Percentiles rank a stretch among this genome's conserved stretches.
Conservation (phyloP, 768 basidiomycete species). For the Pleurotus giganteus region DNA sequence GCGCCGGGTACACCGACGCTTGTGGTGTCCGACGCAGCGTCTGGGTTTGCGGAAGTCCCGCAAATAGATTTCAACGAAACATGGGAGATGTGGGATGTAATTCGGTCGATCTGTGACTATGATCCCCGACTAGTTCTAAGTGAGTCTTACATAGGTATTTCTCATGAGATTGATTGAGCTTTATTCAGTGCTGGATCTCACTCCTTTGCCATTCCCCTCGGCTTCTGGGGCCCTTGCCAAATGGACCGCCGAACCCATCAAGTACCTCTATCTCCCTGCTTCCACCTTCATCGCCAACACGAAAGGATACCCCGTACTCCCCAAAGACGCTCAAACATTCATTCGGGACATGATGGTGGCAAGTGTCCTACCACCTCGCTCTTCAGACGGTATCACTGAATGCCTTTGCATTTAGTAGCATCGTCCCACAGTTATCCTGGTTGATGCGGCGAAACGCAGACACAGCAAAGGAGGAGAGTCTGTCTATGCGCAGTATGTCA, state of each 20-base stretch:
- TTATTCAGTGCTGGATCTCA: constrained; percentile 81
- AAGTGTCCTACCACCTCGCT: constrained; percentile 23
- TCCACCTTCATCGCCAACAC: constrained; percentile 92
- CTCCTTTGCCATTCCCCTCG: constrained; percentile 75
- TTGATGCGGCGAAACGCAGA: constrained; percentile 58
- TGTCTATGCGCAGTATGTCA: constrained; percentile 89
- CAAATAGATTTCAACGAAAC: constrained; percentile 68
- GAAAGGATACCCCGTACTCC: constrained; percentile 95
- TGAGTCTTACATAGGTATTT: constrained; percentile 31
- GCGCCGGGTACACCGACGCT: constrained; percentile 31
- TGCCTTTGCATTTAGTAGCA: constrained; percentile 50
- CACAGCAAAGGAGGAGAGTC: constrained; percentile 81
- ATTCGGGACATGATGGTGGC: constrained; percentile 88
- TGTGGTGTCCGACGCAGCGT: constrained; percentile 31
- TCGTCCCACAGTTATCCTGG: constrained; percentile 80
- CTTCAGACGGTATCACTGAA: constrained; percentile 10
- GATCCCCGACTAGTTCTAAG: constrained; percentile 70
- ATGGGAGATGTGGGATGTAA: constrained; percentile 99
- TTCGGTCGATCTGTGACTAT: constrained; percentile 88
- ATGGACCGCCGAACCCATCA: constrained; percentile 94
- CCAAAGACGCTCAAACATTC: constrained; percentile 90
- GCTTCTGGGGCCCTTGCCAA: constrained; percentile 73
- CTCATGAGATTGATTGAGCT: constrained; percentile 5
- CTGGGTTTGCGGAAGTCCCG: constrained; percentile 32
- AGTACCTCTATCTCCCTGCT: constrained; percentile 84